Evolutionary conservation across 2,329 filamentous ascomycete genomes (phyloP), one percentile per base, ranked within the genome.

Genomic region (Penicillium paneum): DNA sequence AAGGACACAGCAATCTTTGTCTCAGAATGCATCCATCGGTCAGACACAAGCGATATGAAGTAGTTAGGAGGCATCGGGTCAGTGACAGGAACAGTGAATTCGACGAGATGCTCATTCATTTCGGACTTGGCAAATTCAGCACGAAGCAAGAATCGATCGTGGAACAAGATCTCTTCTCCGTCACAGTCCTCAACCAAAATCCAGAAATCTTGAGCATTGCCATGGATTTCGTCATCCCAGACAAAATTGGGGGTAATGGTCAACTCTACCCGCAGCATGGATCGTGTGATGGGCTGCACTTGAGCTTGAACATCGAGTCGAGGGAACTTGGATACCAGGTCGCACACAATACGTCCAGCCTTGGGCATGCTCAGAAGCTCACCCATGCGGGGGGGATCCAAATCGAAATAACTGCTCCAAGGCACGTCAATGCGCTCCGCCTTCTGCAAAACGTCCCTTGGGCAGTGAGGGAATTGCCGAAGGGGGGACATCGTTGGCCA

Each of bases 51-150:
- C 0, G 91, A 94, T 66, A 99, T 91, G 76, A 99, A 99, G 77
- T 99, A 99, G 73, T 99, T 96, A 0, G 95, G 94, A 13, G 94
- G 94, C 89, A 97, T 96, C 0, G 95, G 95, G 64, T 99, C 94
- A 0, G 91, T 92, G 63, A 99, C 96, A 0, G 94, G 90, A 3
- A 97, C 93, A 0, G 93, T 97, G 65, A 99, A 94, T 64, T 99
- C 94, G 28, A 99, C 88, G 11, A 97, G 76, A 73, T 99, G 94
- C 76, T 97, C 93, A 60, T 93, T 97, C 71, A 87, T 83, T 67
- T 97, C 93, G 1, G 88, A 82, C 56, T 85, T 79, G 5, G 91
- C 92, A 68, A 96, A 97, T 59, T 96, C 90, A 68, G 88, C 91
- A 40, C 93, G 89, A 26, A 99, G 81, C 36, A 97, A 79, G 73